Base-by-base conservation (phyloP, 2,329 filamentous ascomycete genomes). In the Metarhizium humberi region DNA sequence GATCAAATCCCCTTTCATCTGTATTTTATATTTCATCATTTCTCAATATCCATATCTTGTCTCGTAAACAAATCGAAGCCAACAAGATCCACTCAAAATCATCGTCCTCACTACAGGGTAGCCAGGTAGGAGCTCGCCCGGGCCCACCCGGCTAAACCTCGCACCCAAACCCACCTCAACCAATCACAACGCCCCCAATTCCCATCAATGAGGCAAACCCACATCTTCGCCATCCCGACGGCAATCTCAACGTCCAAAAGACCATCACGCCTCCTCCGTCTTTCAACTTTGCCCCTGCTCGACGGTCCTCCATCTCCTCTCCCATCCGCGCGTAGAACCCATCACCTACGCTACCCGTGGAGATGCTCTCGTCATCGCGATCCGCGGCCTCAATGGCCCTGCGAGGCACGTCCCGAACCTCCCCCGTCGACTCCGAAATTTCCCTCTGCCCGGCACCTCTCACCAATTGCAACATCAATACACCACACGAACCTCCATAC, bases 381-480 rank as follows among this genome's bases (percentile, higher is more conserved):
- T 75, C 75, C 62, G 74, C 75, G 66, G 75, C 74, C 70, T 72
- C 76, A 63, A 73, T 78, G 72, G 75, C 76, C 64, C 69, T 80
- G 62, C 74, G 77, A 75, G 75, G 77, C 79, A 58, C 56, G 61
- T 48, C 4, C 7, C 2, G 42, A 11, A 8, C 6, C 42, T 14
- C 45, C 8, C n/a, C 29, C 32, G 14, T 4, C 11, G 14, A 20
- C 25, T n/a, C 45, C 20, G 43, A 20, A 20, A 46, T 25, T 25
- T 14, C 10, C 45, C 25, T 30, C 45, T 30, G 4, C 7, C 14
- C 20, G 3, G 20, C 45, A 7, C 20, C 14, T 29, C 20, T 11
- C 45, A 3, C 43, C 43, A 46, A 25, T 46, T 20, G 18, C n/a
- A 30, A 6, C 20, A 25, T 10, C n/a, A 42, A 42, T 6, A 13